Conservation (phyloP, 352 stramenopile species). For the Globisporangium cederbergense region DNA sequence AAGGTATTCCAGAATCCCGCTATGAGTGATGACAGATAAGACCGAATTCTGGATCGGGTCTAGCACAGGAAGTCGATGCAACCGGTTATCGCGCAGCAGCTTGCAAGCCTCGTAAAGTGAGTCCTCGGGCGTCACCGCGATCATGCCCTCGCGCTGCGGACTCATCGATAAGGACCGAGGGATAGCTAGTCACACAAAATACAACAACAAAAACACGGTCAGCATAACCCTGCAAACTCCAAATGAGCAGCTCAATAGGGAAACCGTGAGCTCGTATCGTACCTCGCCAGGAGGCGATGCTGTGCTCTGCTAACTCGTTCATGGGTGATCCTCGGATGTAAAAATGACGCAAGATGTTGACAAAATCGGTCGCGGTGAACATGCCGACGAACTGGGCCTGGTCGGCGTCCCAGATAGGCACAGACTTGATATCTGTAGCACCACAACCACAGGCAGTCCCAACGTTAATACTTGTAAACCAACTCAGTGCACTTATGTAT, state of each 20-base stretch:
- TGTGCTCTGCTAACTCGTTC: slow-evolving; percentile 83
- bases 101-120: slow-evolving; percentile 90
- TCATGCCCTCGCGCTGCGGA: slow-evolving; percentile 61
- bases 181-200: slow-evolving; percentile 58
- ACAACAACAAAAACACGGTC: neutral
- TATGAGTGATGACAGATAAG: slow-evolving; percentile 92
- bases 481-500: neutral
- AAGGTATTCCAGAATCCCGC: slow-evolving; percentile 93
- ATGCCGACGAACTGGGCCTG: slow-evolving; percentile 95
- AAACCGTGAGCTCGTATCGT: slow-evolving; percentile 1
- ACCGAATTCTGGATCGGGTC: slow-evolving; percentile 92
- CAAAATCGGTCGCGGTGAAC: slow-evolving; percentile 98
- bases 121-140: slow-evolving; percentile 84
- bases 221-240: neutral
- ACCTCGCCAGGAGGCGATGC: slow-evolving; percentile 84
- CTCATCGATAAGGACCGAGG: slow-evolving; percentile 80
- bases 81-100: slow-evolving; percentile 76
- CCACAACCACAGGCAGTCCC: neutral
- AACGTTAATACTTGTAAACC: neutral
- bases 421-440: slow-evolving; percentile 94
- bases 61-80: slow-evolving; percentile 94
- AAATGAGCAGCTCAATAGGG: neutral
- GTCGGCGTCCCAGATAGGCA: slow-evolving; percentile 95
- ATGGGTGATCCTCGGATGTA: slow-evolving; percentile 90
- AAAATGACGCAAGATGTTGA: slow-evolving; percentile 96